phyloP scores from a whole-genome alignment of 805 yeast species.

The Saccharomycopsis microspora region DNA sequence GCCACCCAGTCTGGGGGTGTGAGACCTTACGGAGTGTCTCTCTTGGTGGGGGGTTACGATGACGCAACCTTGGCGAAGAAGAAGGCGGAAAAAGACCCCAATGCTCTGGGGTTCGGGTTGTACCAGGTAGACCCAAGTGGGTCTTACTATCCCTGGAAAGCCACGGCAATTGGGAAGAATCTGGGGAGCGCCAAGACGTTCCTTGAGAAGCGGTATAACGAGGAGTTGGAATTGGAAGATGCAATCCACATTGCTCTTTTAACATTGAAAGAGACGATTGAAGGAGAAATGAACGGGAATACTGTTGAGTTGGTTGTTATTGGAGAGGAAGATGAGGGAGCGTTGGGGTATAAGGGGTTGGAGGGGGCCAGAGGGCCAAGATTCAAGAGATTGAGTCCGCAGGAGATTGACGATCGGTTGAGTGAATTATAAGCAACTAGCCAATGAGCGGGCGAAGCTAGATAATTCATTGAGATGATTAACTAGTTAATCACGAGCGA shows the following conservation, averaged over 20 bases:
- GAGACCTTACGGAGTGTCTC: conserved; percentile 95
- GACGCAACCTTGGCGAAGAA: conserved; percentile 26
- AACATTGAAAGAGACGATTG: conserved; percentile 92
- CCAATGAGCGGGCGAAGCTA: too few species aligned
- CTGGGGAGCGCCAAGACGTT: conserved; percentile 95
- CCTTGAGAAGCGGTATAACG: conserved; percentile 96
- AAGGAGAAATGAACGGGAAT: conserved; percentile 95
- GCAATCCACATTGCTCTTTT: conserved; percentile 93
- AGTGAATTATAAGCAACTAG: conserved; percentile 55
- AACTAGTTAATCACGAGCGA: too few species aligned
- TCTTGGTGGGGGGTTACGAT: conserved; percentile 90
- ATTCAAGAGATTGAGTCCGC: conserved; percentile 70
- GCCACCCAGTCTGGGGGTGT: conserved; percentile 99
- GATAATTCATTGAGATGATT: too few species aligned
- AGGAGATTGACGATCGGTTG: conserved; percentile 92
- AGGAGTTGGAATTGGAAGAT: conserved; percentile 92
- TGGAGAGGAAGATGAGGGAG: conserved; percentile 69
- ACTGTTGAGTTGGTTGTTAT: conserved; percentile 87
- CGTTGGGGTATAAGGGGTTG: conserved; percentile 82
- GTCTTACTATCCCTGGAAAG: conserved; percentile 97
- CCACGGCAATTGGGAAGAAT: conserved; percentile 97
- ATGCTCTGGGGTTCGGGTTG: conserved; percentile 45
- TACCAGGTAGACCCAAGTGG: conserved; percentile 99
- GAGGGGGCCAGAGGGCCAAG: conserved; percentile 75
- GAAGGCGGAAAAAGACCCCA: conserved; percentile 28